Percentiles rank a stretch among this genome's conserved stretches.
Conservation (phyloP, 1,284 basidiomycete genomes). For the Ganoderma lucidum region DNA sequence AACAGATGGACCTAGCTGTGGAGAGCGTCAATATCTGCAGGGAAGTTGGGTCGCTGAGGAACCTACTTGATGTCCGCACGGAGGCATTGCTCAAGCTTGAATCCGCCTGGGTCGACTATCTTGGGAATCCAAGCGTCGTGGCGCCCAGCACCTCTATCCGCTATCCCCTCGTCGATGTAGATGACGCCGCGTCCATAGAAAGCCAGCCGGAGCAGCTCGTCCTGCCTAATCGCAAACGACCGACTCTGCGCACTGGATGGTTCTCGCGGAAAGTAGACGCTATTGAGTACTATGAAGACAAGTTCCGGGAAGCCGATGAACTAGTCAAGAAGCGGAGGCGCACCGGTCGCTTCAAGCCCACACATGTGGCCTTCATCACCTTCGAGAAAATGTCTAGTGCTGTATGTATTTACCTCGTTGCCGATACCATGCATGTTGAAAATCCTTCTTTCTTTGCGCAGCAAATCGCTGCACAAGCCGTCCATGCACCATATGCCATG, state of each 20-base stretch:
- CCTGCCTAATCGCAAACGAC: conserved; percentile 76
- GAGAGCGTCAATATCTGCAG: conserved; percentile 92
- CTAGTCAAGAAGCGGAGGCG: conserved; percentile 73
- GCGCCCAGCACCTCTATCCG: conserved; percentile 36
- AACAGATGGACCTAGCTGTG: conserved; percentile 80
- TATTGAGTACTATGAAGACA: conserved; percentile 82
- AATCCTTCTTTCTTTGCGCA: conserved; percentile 38
- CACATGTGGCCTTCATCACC: conserved; percentile 93
- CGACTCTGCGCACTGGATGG: conserved; percentile 74
- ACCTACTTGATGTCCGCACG: conserved; percentile 81
- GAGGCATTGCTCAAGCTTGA: conserved; percentile 83
- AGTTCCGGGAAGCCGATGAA: conserved; percentile 84
- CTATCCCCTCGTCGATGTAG: conserved; percentile 56
- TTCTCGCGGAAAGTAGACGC: conserved; percentile 82
- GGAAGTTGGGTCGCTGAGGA: conserved; percentile 80
- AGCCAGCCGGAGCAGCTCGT: conserved; percentile 63
- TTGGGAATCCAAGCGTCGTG: conserved; percentile 90
- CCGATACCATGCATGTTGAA: background rate
- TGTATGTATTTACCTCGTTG: conserved; percentile 52
- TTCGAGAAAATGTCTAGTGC: conserved; percentile 95
- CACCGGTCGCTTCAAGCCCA: conserved; percentile 78
- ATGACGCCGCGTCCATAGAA: conserved; percentile 54
- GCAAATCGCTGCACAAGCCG: conserved; percentile 93
- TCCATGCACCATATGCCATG: conserved; percentile 76
- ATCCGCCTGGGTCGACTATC: conserved; percentile 86